Evolutionary conservation across 495 filamentous ascomycete species (phyloP).

Genomic region (Daldinia decipiens): DNA sequence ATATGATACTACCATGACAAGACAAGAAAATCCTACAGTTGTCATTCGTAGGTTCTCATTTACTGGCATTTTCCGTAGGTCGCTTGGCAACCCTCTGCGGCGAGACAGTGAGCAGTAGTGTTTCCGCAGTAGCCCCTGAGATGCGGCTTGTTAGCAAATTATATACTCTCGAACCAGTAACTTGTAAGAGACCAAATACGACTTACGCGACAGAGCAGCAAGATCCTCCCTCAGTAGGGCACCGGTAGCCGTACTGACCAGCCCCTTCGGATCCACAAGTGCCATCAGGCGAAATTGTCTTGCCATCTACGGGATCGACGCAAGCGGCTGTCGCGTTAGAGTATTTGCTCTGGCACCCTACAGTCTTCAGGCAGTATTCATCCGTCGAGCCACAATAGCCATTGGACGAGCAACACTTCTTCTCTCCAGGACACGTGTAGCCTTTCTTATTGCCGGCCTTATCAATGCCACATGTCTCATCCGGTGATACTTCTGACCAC

Average conservation of each 20-base stretch:
- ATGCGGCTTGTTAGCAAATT: conserved; percentile 13
- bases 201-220: conserved; percentile 52
- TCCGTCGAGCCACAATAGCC: conserved; percentile 53
- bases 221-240: conserved; percentile 38
- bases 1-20: background rate
- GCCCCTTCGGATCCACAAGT: conserved; percentile 48
- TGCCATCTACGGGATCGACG: conserved; percentile 43
- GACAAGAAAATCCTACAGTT: background rate
- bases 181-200: background rate
- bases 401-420: conserved; percentile 50
- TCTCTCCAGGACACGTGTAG: conserved; percentile 49
- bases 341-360: conserved; percentile 49
- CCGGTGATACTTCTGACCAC: conserved; percentile 47
- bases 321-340: conserved; percentile 50
- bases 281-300: conserved; percentile 47
- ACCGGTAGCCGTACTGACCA: conserved; percentile 50
- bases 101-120: conserved; percentile 47
- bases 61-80: conserved; percentile 46
- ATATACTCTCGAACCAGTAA: background rate
- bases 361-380: conserved; percentile 49
- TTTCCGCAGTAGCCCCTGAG: conserved; percentile 52
- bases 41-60: background rate
- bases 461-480: conserved; percentile 48
- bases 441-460: conserved; percentile 44
- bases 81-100: conserved; percentile 47